Percentiles rank a stretch among this genome's conserved stretches.
phyloP scores from a whole-genome alignment of 331 rosid genomes.

The Ulmus americana region DNA sequence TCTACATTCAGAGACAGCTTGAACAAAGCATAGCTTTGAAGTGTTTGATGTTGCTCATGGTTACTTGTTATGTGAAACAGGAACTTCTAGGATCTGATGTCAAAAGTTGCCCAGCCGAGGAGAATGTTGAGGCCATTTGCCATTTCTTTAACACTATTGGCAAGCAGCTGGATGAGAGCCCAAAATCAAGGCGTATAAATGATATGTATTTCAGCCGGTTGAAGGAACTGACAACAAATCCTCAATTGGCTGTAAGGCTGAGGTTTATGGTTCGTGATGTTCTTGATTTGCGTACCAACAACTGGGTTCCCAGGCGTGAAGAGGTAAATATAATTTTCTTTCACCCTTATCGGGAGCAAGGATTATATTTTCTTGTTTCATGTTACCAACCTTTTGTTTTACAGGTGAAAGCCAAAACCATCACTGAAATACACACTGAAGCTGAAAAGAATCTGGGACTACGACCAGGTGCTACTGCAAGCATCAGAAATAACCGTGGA shows the following conservation, averaged over 20 bases:
- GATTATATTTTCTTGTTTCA: background rate
- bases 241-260: conserved; percentile 73
- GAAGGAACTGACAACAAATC: conserved; percentile 64
- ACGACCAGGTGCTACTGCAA: conserved; percentile 92
- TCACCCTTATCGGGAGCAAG: no score
- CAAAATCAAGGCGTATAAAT: conserved; percentile 69
- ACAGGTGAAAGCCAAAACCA: conserved; percentile 77
- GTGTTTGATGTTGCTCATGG: conserved; percentile 12
- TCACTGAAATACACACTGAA: conserved; percentile 86
- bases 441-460: conserved; percentile 96
- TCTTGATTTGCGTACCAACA: conserved; percentile 71
- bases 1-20: background rate
- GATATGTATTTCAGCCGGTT: conserved; percentile 63
- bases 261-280: conserved; percentile 86
- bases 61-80: conserved; percentile 40
- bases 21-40: background rate
- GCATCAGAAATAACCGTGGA: conserved; percentile 64
- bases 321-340: conserved; percentile 44
- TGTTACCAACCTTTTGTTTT: background rate
- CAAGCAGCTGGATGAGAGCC: conserved; percentile 86
- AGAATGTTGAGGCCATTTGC: conserved; percentile 95
- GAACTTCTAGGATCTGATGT: conserved; percentile 77
- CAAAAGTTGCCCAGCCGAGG: conserved; percentile 83
- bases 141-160: conserved; percentile 89
- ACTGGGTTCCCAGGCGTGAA: conserved; percentile 96